phyloP scores from a whole-genome alignment of 2,329 filamentous ascomycete species.

The Ophiostoma sp. region DNA sequence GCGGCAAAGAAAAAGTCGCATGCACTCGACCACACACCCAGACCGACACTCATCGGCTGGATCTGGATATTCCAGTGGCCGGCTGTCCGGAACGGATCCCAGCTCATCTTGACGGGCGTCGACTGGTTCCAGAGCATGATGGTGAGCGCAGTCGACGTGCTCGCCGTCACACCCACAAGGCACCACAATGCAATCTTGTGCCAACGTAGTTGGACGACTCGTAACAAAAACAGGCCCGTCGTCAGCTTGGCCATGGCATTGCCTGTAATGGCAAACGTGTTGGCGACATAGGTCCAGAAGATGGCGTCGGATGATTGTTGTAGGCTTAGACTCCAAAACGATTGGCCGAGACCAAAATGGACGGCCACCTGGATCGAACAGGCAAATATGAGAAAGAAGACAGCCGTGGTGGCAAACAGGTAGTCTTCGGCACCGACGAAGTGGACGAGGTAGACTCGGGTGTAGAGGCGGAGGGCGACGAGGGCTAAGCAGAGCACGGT shows the following conservation, averaged over 20 bases:
- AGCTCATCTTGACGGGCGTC: conserved; percentile 39
- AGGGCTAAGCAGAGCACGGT: conserved; percentile 38
- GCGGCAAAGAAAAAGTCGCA: conserved; percentile 44
- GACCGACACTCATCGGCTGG: conserved; percentile 40
- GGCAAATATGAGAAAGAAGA: conserved; percentile 41
- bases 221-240: conserved; percentile 43
- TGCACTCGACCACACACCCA: conserved; percentile 42
- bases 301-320: conserved; percentile 40
- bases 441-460: conserved; percentile 40
- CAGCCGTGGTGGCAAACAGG: conserved; percentile 39
- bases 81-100: conserved; percentile 40
- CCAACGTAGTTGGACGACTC: conserved; percentile 40
- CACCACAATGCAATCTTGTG: conserved; percentile 40
- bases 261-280: conserved; percentile 39
- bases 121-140: conserved; percentile 45
- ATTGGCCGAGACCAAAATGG: conserved; percentile 39
- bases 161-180: conserved; percentile 36
- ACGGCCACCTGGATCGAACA: conserved; percentile 41
- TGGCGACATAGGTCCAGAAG: conserved; percentile 43
- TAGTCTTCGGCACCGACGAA: conserved; percentile 42
- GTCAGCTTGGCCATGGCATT: conserved; percentile 44
- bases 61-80: conserved; percentile 41
- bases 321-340: conserved; percentile 38
- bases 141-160: conserved; percentile 38
- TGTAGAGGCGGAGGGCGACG: conserved; percentile 41